Conservation (phyloP, 1,284 basidiomycete genomes). For the Leccinum subfulvum region DNA sequence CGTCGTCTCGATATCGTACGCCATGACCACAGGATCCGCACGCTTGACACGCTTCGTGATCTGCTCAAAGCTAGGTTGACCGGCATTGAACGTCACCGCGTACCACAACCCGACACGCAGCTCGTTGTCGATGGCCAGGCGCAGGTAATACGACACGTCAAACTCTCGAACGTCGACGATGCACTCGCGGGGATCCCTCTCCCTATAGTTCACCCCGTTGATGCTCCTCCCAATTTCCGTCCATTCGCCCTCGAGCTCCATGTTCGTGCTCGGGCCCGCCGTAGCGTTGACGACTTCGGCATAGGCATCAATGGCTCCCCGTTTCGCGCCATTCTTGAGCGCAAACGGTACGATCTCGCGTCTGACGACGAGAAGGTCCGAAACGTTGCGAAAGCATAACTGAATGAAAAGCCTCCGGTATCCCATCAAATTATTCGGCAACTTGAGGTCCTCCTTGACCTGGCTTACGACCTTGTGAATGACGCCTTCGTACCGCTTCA, state of each 20-base stretch:
- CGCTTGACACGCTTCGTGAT: constrained; percentile 91
- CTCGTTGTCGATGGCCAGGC: constrained; percentile 98
- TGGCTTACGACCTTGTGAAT: constrained; percentile 78
- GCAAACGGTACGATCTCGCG: constrained; percentile 90
- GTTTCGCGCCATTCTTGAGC: constrained; percentile 87
- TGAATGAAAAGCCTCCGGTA: constrained; percentile 87
- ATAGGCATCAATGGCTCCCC: constrained; percentile 95
- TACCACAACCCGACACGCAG: constrained; percentile 99
- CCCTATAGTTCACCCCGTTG: constrained; percentile 44
- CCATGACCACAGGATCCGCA: constrained; percentile 99
- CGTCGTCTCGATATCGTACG: constrained; percentile 98
- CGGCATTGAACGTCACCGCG: constrained; percentile 79
- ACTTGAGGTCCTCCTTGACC: constrained; percentile 90
- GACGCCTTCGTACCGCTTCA: constrained; percentile 90
- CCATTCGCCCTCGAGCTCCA: constrained; percentile 72
- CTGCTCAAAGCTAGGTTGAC: constrained; percentile 73
- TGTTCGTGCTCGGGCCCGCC: constrained; percentile 49
- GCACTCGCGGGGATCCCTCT: constrained; percentile 83
- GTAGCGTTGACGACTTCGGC: constrained; percentile 93
- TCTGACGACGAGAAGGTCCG: constrained; percentile 86
- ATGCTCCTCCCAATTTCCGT: constrained; percentile 46
- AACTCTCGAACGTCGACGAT: constrained; percentile 96
- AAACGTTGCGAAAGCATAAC: constrained; percentile 89
- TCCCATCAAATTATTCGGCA: constrained; percentile 96
- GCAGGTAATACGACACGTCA: constrained; percentile 96